phyloP scores from a whole-genome alignment of 306 rosid genomes.

The Fagus crenata region DNA sequence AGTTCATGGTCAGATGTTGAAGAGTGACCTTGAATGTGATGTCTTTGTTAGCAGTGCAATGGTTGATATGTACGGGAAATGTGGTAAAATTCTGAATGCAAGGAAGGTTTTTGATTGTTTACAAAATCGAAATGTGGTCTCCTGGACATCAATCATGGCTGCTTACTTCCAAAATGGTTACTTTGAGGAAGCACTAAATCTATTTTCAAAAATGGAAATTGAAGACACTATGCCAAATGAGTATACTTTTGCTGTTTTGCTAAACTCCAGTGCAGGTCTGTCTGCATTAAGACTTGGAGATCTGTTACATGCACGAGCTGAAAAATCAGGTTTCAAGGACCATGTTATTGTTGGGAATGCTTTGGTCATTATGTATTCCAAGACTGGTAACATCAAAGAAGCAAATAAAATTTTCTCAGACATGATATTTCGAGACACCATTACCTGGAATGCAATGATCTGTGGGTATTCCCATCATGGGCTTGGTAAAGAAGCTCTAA shows the following conservation, averaged over 20 bases:
- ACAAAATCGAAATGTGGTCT: slow-evolving; percentile 46
- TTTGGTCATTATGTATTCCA: slow-evolving; percentile 70
- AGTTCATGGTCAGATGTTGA: slow-evolving; percentile 53
- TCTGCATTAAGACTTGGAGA: slow-evolving; percentile 55
- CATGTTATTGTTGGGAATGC: slow-evolving; percentile 53
- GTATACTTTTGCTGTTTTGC: slow-evolving; percentile 52
- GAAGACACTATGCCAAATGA: slow-evolving; percentile 51
- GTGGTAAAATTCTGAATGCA: slow-evolving; percentile 48
- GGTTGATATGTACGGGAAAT: slow-evolving; percentile 72
- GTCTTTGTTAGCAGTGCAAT: slow-evolving; percentile 48
- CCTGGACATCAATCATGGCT: slow-evolving; percentile 64
- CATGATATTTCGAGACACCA: slow-evolving; percentile 39
- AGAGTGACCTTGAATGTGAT: slow-evolving; percentile 36
- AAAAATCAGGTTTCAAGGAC: slow-evolving; percentile 56
- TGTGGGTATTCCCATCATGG: slow-evolving; percentile 68
- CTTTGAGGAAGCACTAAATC: slow-evolving; percentile 58
- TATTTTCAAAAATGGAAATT: slow-evolving; percentile 43
- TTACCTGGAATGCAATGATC: slow-evolving; percentile 67
- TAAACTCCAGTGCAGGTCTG: slow-evolving; percentile 64
- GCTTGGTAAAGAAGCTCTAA: slow-evolving; percentile 62
- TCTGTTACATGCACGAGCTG: slow-evolving; percentile 45
- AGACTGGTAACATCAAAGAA: slow-evolving; percentile 58
- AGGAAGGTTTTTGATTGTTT: slow-evolving; percentile 42
- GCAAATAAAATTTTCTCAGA: slow-evolving; percentile 48
- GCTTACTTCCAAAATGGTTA: slow-evolving; percentile 55